These are phyloP conservation scores for Fusarium devonianum DNA, from an alignment of 2,329 filamentous ascomycete species.

Conservation along the genomic window DNA sequence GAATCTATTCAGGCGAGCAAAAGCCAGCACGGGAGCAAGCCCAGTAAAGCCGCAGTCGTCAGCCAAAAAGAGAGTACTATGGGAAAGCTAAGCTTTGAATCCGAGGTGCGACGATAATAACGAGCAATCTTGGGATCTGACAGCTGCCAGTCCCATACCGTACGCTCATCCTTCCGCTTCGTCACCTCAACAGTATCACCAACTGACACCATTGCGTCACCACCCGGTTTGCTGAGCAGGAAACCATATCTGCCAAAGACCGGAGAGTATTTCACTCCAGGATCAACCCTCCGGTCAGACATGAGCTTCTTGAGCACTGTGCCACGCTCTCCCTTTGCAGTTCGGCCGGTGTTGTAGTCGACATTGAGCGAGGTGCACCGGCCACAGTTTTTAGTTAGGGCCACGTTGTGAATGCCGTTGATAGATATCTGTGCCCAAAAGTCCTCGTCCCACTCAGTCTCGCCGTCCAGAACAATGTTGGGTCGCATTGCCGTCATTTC, in stretches of 20 bases:
- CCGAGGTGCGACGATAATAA: constrained; percentile 35
- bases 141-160: constrained; percentile 60
- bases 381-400: constrained; percentile 73
- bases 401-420: constrained; percentile 49
- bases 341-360: constrained; percentile 70
- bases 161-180: constrained; percentile 57
- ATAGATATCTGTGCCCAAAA: constrained; percentile 71
- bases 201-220: constrained; percentile 33
- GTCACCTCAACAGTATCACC: constrained; percentile 63
- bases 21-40: constrained; percentile 28
- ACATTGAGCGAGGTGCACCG: constrained; percentile 75
- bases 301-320: constrained; percentile 73
- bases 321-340: constrained; percentile 63
- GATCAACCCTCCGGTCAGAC: constrained; percentile 73
- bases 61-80: constrained; percentile 30
- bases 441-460: constrained; percentile 71
- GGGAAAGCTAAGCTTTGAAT: constrained; percentile 7
- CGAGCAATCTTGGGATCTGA: constrained; percentile 33
- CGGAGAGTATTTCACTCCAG: constrained; percentile 71
- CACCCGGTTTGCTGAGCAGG: constrained; percentile 45
- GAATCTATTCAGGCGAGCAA: constrained; percentile 20
- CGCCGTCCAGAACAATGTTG: constrained; percentile 73
- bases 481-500: constrained; percentile 75
- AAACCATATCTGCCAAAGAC: constrained; percentile 79
- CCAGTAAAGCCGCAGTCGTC: constrained; percentile 22